Conservation (phyloP, 1,284 basidiomycete species). For the Termitomyces sp. region DNA sequence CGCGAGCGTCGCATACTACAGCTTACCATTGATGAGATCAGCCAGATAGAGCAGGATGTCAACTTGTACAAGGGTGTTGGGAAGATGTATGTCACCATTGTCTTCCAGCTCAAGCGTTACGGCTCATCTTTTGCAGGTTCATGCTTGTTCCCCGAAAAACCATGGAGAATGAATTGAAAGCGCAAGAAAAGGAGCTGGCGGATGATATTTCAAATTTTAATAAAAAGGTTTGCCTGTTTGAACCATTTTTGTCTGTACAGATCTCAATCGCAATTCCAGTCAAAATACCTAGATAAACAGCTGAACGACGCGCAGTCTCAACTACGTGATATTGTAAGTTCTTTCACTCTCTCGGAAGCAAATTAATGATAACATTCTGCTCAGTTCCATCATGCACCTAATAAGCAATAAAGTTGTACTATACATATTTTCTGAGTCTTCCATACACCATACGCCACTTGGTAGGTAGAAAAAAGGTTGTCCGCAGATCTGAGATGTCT, state of each 20-base stretch:
- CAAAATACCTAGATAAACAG: constrained; percentile 88
- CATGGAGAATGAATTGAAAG: constrained; percentile 74
- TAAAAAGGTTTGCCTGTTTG: constrained; percentile 59
- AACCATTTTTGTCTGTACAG: not conserved
- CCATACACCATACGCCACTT: not conserved
- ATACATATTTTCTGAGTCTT: not conserved
- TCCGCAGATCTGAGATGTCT: constrained; percentile 1
- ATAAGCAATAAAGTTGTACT: constrained; percentile 30
- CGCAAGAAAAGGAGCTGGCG: constrained; percentile 73
- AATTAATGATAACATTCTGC: constrained; percentile 1
- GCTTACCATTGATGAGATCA: constrained; percentile 77
- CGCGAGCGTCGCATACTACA: constrained; percentile 84
- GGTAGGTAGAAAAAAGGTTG: not conserved
- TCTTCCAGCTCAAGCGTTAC: not conserved
- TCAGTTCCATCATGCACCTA: constrained; percentile 63
- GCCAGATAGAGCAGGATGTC: constrained; percentile 57
- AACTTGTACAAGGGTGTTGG: constrained; percentile 88
- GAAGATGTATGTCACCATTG: constrained; percentile 67
- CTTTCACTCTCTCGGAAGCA: not conserved
- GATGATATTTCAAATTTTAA: constrained; percentile 76
- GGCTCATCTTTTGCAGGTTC: constrained; percentile 55
- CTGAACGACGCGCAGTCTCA: constrained; percentile 85
- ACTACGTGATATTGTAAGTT: constrained; percentile 78
- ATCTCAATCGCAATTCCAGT: constrained; percentile 36
- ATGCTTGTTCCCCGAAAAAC: constrained; percentile 75